Conservation (phyloP, 2,329 filamentous ascomycete species). For the Fusarium verticillioides region DNA sequence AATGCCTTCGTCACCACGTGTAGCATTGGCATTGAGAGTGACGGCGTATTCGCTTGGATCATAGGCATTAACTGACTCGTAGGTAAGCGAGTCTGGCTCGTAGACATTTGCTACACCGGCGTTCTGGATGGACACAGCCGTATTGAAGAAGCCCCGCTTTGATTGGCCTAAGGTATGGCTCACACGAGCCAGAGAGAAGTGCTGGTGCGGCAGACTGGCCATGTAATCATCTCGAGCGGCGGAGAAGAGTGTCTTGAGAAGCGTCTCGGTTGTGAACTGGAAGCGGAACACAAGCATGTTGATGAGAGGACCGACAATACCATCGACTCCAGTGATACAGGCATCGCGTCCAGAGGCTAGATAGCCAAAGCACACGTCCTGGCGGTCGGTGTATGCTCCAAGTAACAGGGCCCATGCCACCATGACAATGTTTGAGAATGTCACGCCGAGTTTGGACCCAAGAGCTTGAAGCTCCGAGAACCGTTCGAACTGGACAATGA, state of each 20-base stretch:
- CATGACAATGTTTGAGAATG: constrained; percentile 62
- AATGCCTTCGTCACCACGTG: constrained; percentile 39
- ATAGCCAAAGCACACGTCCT: constrained; percentile 63
- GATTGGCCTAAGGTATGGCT: constrained; percentile 47
- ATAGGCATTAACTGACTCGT: constrained; percentile 33
- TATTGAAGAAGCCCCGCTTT: constrained; percentile 48
- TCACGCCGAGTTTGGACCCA: constrained; percentile 49
- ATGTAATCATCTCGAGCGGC: constrained; percentile 34
- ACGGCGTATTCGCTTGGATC: constrained; percentile 48
- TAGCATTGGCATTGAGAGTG: constrained; percentile 46
- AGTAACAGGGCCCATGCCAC: constrained; percentile 64
- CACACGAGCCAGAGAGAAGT: constrained; percentile 60
- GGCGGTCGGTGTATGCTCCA: constrained; percentile 57
- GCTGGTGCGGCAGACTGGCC: constrained; percentile 57
- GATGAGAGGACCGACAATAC: constrained; percentile 38
- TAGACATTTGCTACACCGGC: constrained; percentile 6
- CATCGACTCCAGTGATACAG: constrained; percentile 25
- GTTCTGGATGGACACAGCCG: constrained; percentile 49
- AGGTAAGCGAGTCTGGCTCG: not conserved
- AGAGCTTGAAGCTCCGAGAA: constrained; percentile 12
- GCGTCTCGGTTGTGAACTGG: constrained; percentile 41
- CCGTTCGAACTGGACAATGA: constrained; percentile 6
- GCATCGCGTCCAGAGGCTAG: constrained; percentile 38
- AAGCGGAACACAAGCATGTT: constrained; percentile 67
- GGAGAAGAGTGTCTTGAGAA: constrained; percentile 51